These are phyloP conservation scores for Fusarium subglutinans DNA, from an alignment of 2,329 filamentous ascomycete species.

Conservation along the genomic window DNA sequence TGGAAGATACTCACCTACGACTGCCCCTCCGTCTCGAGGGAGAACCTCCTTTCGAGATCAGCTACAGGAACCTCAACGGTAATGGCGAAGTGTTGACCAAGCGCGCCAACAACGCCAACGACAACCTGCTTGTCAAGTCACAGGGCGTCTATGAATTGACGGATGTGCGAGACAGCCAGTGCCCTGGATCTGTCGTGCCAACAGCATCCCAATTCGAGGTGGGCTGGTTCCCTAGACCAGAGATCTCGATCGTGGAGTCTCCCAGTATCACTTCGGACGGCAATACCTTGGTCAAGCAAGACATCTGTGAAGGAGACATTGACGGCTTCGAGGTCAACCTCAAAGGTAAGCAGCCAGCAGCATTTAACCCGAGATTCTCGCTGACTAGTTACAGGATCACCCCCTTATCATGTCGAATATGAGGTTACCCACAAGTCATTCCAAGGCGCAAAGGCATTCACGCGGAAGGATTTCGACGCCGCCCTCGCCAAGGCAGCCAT, in stretches of 20 bases:
- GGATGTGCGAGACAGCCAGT: slow-evolving; percentile 80
- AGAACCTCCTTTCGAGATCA: slow-evolving; percentile 83
- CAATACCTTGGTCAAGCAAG: slow-evolving; percentile 73
- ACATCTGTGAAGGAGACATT: slow-evolving; percentile 94
- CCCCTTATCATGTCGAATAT: slow-evolving; percentile 87
- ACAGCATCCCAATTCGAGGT: slow-evolving; percentile 80
- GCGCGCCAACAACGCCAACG: slow-evolving; percentile 69
- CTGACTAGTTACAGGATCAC: slow-evolving; percentile 65
- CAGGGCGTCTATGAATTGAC: slow-evolving; percentile 83
- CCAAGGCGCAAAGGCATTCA: slow-evolving; percentile 71
- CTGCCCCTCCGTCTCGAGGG: slow-evolving; percentile 88
- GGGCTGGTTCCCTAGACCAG: slow-evolving; percentile 84
- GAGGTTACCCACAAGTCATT: slow-evolving; percentile 77
- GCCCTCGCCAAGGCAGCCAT: slow-evolving; percentile 80
- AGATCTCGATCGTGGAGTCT: slow-evolving; percentile 73
- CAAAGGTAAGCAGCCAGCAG: slow-evolving; percentile 64
- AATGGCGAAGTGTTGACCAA: slow-evolving; percentile 56
- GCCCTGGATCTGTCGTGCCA: slow-evolving; percentile 81
- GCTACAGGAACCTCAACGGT: slow-evolving; percentile 74
- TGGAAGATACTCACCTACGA: slow-evolving; percentile 78
- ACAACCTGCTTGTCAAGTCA: slow-evolving; percentile 70
- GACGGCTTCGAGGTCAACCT: slow-evolving; percentile 86
- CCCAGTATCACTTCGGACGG: slow-evolving; percentile 64
- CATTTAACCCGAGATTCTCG: not conserved
- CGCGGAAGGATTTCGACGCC: slow-evolving; percentile 78